Evolutionary conservation across 768 basidiomycete species (phyloP).

Genomic region (Macrolepiota dolichaula): DNA sequence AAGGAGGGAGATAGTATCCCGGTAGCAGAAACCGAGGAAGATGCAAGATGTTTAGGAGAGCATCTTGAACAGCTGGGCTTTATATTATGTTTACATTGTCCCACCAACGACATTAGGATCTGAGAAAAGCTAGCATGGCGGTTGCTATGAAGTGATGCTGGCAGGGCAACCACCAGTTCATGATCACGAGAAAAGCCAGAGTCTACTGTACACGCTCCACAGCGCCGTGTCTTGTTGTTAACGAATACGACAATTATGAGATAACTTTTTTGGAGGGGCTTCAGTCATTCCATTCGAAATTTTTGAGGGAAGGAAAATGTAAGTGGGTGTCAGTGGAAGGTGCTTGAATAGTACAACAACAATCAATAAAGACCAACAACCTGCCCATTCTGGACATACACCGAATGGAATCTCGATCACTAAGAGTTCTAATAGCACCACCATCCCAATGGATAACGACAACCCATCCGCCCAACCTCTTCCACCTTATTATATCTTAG

Average conservation of each 20-base stretch:
- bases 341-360: neutral
- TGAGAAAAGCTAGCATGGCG: neutral
- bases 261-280: neutral
- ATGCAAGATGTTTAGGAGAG: too few relatives aligned
- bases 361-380: conserved; percentile 6
- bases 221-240: neutral
- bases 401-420: neutral
- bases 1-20: conserved; percentile 5
- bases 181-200: neutral
- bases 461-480: conserved; percentile 11
- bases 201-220: neutral
- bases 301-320: neutral
- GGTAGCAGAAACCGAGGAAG: neutral
- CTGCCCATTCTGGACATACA: neutral
- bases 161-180: neutral
- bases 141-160: neutral
- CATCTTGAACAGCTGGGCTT: neutral
- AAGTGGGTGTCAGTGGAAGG: neutral
- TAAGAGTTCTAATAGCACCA: neutral
- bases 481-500: conserved; percentile 67
- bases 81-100: neutral
- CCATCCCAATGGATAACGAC: conserved; percentile 7
- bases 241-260: neutral
- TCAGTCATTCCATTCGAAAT: neutral
- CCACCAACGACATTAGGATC: neutral